Percentiles rank a stretch among this genome's conserved stretches.
phyloP scores from a whole-genome alignment of 257 asterid species.

The Paraleonurus japonicus region DNA sequence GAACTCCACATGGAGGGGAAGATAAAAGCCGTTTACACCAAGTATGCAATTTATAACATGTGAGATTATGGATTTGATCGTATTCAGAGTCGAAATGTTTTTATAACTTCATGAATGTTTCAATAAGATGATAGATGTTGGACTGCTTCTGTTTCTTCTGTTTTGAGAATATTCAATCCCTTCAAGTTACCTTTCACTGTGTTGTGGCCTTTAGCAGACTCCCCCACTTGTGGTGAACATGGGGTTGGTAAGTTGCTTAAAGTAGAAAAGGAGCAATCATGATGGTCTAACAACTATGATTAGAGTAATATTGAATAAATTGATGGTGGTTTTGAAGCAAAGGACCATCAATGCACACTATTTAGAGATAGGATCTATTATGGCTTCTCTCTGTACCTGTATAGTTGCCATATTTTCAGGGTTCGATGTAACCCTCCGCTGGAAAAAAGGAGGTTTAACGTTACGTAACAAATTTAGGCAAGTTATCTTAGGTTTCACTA shows the following conservation, averaged over 20 bases:
- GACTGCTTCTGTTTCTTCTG: neutral
- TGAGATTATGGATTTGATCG: neutral
- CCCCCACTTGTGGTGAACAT: too few relatives aligned
- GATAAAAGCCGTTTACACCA: neutral
- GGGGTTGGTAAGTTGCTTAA: neutral
- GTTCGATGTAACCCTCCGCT: too few relatives aligned
- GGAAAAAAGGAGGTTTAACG: neutral
- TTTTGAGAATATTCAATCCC: neutral
- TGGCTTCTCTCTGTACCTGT: neutral
- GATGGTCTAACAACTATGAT: neutral
- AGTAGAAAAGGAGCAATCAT: neutral
- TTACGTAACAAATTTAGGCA: neutral
- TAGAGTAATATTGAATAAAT: neutral
- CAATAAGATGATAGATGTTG: neutral
- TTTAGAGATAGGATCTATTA: neutral
- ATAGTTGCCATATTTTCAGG: neutral
- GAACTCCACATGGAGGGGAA: neutral
- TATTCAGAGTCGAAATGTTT: neutral
- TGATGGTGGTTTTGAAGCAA: neutral
- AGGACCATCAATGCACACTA: constrained; percentile 2
- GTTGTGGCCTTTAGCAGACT: neutral
- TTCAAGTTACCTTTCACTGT: neutral
- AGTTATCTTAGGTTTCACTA: neutral
- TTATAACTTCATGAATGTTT: neutral
- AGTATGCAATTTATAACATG: neutral